Conservation (phyloP, 2,329 filamentous ascomycete genomes). For the Verruconis gallopava region DNA sequence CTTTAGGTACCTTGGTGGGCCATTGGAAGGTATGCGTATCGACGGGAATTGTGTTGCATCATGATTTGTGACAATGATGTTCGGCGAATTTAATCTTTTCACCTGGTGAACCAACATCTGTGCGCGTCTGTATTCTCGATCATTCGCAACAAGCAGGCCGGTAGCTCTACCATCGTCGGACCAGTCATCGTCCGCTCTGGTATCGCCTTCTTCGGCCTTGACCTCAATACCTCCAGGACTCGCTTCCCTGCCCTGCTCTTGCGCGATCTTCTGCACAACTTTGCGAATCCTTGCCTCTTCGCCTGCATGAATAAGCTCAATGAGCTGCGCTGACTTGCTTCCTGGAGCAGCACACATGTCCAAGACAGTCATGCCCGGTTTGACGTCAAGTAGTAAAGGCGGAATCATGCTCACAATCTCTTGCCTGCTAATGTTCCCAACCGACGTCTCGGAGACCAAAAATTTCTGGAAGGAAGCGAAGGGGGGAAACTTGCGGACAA, state of each 20-base stretch:
- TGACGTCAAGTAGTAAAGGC: constrained; percentile 80
- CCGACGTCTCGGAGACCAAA: constrained; percentile 89
- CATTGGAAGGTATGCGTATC: constrained; percentile 60
- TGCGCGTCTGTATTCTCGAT: constrained; percentile 89
- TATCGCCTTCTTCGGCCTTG: constrained; percentile 15
- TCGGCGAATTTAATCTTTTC: constrained; percentile 91
- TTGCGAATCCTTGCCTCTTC: constrained; percentile 77
- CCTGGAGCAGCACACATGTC: constrained; percentile 95
- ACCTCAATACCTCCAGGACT: constrained; percentile 30
- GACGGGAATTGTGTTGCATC: constrained; percentile 93
- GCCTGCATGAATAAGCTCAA: constrained; percentile 86
- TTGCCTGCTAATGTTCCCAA: constrained; percentile 94
- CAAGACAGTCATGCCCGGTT: constrained; percentile 81
- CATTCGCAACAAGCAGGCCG: constrained; percentile 86
- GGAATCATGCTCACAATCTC: constrained; percentile 99
- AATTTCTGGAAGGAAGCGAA: constrained; percentile 97
- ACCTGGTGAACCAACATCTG: constrained; percentile 98
- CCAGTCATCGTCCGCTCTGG: constrained; percentile 34
- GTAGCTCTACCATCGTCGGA: constrained; percentile 75
- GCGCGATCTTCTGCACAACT: constrained; percentile 50
- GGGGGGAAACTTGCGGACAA: constrained; percentile 83
- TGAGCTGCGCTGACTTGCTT: constrained; percentile 89
- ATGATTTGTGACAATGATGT: constrained; percentile 94
- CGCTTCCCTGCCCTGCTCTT: constrained; percentile 45
- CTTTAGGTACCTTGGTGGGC: constrained; percentile 64